A percentile compares a stretch with the other conserved stretches of the same genome.
Evolutionary conservation across 1,284 basidiomycete genomes (phyloP).

Genomic region (Apiotrichum siamense): DNA sequence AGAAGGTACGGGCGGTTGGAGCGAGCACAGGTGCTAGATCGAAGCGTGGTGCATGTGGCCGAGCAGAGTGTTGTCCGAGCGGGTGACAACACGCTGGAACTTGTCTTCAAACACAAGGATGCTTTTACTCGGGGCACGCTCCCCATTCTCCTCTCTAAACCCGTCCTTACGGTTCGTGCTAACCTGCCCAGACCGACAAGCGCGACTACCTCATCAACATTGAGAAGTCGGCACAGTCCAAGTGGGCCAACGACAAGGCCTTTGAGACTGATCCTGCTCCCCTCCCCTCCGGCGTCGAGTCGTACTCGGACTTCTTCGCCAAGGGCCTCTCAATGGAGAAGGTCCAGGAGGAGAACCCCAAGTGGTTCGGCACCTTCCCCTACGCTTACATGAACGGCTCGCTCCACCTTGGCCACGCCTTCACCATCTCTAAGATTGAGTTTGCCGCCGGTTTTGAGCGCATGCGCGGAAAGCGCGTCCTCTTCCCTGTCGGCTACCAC

Average conservation of each 20-base stretch:
- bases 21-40: too few species aligned
- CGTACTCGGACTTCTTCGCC: constrained; percentile 53
- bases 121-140: too few species aligned
- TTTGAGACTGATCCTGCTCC: constrained; percentile 83
- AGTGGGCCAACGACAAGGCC: constrained; percentile 58
- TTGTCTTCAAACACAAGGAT: too few species aligned
- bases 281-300: constrained; percentile 57
- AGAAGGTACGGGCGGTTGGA: constrained; percentile 43
- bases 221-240: constrained; percentile 75
- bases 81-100: too few species aligned
- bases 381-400: constrained; percentile 99
- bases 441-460: constrained; percentile 93
- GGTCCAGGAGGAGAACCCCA: constrained; percentile 65
- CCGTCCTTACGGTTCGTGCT: too few species aligned
- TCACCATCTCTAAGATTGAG: constrained; percentile 98
- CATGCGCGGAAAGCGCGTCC: constrained; percentile 86
- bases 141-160: too few species aligned
- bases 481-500: constrained; percentile 96
- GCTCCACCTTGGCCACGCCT: constrained; percentile 94
- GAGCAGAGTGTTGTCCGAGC: not conserved
- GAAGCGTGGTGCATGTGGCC: not conserved
- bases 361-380: constrained; percentile 95
- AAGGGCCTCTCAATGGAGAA: constrained; percentile 49
- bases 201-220: constrained; percentile 77
- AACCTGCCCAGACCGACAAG: constrained; percentile 83